Percentiles rank a stretch among this genome's conserved stretches.
Conservation (phyloP, 306 rosid genomes). For the Glycine tomentella region DNA sequence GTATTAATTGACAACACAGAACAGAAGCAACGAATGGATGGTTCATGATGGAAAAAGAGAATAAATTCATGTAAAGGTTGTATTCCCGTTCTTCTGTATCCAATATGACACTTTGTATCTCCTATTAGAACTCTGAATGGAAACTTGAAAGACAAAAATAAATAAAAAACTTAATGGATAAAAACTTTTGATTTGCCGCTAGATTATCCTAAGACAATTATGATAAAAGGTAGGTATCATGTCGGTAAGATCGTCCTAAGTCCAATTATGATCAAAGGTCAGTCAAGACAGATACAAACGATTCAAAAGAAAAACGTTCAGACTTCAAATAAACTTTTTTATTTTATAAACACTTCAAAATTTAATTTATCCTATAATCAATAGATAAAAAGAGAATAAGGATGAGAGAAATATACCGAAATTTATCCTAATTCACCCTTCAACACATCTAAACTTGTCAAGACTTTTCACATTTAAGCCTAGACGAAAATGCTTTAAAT, state of each 20-base stretch:
- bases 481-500: too few species aligned
- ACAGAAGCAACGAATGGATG: constrained; percentile 8
- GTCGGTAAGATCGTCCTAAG: not conserved
- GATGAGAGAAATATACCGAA: too few species aligned
- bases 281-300: not conserved
- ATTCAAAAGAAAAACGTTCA: not conserved
- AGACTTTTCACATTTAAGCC: too few species aligned
- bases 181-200: not conserved
- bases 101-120: not conserved
- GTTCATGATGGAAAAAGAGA: not conserved
- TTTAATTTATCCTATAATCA: not conserved
- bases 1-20: not conserved
- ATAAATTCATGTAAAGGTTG: not conserved
- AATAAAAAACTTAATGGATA: not conserved
- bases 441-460: too few species aligned
- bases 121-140: not conserved
- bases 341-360: not conserved
- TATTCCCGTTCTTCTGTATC: not conserved
- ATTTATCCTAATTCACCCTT: too few species aligned
- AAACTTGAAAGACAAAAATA: not conserved
- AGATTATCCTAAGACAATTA: not conserved
- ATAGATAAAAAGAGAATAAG: too few species aligned
- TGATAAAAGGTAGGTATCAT: not conserved
- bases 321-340: not conserved
- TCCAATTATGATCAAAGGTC: not conserved